A percentile compares a stretch with the other conserved stretches of the same genome.
These are phyloP conservation scores for Penicillium argentinense DNA, from an alignment of 495 filamentous ascomycete genomes.

Conservation along the genomic window DNA sequence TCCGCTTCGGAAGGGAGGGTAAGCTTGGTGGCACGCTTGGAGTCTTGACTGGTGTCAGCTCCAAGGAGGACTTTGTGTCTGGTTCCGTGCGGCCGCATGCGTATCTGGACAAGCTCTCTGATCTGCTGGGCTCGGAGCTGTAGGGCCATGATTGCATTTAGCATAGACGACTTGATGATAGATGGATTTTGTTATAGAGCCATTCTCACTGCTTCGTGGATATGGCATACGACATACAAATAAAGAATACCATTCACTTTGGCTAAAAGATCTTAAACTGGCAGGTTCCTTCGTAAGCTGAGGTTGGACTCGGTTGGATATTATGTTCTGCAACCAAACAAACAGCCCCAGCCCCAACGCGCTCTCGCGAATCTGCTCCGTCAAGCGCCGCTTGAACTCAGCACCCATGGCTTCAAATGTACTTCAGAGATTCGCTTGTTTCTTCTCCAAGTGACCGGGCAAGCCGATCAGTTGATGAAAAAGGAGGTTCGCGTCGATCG, in stretches of 20 bases:
- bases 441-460: constrained; percentile 65
- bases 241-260: too few species aligned
- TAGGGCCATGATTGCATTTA: constrained; percentile 2
- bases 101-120: constrained; percentile 80
- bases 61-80: constrained; percentile 77
- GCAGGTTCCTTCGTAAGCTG: background rate
- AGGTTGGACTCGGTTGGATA: too few species aligned
- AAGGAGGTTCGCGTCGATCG: constrained; percentile 75
- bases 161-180: background rate
- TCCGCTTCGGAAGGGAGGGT: constrained; percentile 91
- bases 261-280: too few species aligned
- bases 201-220: background rate
- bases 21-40: constrained; percentile 86
- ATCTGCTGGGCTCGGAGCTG: constrained; percentile 52
- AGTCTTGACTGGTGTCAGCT: constrained; percentile 87
- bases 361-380: too few species aligned
- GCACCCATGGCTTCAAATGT: too few species aligned
- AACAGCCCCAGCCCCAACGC: constrained; percentile 5
- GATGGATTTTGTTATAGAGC: constrained; percentile 2
- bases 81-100: constrained; percentile 68
- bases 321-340: constrained; percentile 1
- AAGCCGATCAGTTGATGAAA: constrained; percentile 61
- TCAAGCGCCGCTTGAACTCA: too few species aligned
- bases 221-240: background rate
- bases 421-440: too few species aligned